These are phyloP conservation scores for Neurospora sp. DNA, from an alignment of 495 filamentous ascomycete genomes.

Conservation along the genomic window DNA sequence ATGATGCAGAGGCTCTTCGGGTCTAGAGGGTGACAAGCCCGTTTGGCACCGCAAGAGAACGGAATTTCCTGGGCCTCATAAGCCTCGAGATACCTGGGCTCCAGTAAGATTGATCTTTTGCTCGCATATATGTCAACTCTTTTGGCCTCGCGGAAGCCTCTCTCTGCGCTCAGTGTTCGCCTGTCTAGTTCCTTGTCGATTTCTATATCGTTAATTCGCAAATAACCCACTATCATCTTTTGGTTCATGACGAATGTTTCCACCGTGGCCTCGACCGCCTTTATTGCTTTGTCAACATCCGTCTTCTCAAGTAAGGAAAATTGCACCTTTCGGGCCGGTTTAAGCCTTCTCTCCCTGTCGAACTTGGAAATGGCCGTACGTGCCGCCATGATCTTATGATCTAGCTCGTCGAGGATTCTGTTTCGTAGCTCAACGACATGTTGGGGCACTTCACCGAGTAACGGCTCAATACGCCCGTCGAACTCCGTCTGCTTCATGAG, in stretches of 20 bases:
- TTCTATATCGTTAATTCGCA: background rate
- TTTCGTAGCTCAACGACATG: background rate
- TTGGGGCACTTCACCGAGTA: background rate
- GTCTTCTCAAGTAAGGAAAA: background rate
- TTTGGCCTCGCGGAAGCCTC: background rate
- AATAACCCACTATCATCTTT: background rate
- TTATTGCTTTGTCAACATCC: background rate
- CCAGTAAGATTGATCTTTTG: background rate
- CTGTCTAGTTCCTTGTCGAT: background rate
- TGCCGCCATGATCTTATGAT: background rate
- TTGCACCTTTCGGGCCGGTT: background rate
- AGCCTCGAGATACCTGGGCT: background rate
- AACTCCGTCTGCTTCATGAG: background rate
- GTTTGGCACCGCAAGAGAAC: background rate
- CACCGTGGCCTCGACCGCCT: background rate
- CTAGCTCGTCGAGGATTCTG: background rate
- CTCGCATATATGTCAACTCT: background rate
- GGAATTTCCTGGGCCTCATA: background rate
- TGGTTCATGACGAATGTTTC: background rate
- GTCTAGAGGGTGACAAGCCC: background rate
- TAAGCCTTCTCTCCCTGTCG: background rate
- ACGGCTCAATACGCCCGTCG: background rate
- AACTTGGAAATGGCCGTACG: background rate
- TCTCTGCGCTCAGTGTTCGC: background rate
- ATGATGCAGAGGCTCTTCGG: background rate